These are phyloP conservation scores for Mortierella sp. DNA, from an alignment of 371 early-diverging fungal genomes.

Conservation along the genomic window DNA sequence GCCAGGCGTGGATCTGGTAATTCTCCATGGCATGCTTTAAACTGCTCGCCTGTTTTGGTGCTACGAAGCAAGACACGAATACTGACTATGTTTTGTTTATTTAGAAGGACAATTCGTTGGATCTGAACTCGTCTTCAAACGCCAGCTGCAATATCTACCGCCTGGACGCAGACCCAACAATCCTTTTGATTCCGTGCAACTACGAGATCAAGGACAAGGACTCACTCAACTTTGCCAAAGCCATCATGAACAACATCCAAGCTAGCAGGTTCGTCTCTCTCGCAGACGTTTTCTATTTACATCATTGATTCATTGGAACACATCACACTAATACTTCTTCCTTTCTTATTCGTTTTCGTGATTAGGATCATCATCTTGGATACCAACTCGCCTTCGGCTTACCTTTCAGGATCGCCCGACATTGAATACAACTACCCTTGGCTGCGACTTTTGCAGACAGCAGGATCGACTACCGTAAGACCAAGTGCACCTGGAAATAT, in stretches of 20 bases:
- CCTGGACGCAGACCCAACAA: conserved; percentile 35
- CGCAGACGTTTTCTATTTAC: background rate
- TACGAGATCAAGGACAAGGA: conserved; percentile 53
- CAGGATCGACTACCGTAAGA: conserved; percentile 46
- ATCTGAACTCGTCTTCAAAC: conserved; percentile 38
- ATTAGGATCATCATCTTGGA: conserved; percentile 47
- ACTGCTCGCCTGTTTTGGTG: background rate
- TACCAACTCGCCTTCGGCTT: conserved; percentile 48
- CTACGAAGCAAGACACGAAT: background rate
- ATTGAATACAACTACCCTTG: conserved; percentile 51
- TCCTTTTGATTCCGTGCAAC: conserved; percentile 38
- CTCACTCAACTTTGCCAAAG: conserved; percentile 48
- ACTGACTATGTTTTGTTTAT: background rate
- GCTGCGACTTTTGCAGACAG: conserved; percentile 46
- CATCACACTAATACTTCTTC: background rate
- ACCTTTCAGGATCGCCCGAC: conserved; percentile 43
- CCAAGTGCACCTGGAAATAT: no score
- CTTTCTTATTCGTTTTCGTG: background rate
- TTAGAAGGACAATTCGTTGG: conserved; percentile 46
- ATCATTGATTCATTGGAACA: background rate
- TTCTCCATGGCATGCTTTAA: background rate
- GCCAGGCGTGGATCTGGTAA: conserved; percentile 50
- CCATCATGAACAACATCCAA: conserved; percentile 38
- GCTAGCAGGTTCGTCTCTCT: conserved; percentile 28
- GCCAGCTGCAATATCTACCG: conserved; percentile 51